Percentiles rank a stretch among this genome's conserved stretches.
Conservation (phyloP, 306 rosid species). For the Comarum palustre region DNA sequence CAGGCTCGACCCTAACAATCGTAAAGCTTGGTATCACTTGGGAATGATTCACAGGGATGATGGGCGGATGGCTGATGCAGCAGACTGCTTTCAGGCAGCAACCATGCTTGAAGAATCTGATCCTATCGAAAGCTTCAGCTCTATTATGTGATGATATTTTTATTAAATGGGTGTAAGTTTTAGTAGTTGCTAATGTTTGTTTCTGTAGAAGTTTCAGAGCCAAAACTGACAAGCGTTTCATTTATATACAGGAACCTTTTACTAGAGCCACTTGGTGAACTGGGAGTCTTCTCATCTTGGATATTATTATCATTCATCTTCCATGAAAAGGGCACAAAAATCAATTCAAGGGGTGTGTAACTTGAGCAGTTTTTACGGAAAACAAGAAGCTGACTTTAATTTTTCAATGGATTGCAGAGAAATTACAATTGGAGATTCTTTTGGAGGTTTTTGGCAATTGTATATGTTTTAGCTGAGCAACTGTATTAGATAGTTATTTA, state of each 20-base stretch:
- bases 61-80: slow-evolving; percentile 69
- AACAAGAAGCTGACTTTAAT: slow-evolving; percentile 23
- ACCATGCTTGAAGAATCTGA: slow-evolving; percentile 88
- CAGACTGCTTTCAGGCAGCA: slow-evolving; percentile 94
- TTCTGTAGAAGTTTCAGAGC: not conserved
- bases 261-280: slow-evolving; percentile 5
- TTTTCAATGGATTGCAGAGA: slow-evolving; percentile 30
- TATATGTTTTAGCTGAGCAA: slow-evolving; percentile 28
- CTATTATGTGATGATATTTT: slow-evolving; percentile 36
- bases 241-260: slow-evolving; percentile 5
- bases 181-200: not conserved
- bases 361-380: slow-evolving; percentile 12
- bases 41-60: slow-evolving; percentile 74
- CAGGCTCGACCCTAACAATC: slow-evolving; percentile 75
- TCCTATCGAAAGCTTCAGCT: slow-evolving; percentile 77
- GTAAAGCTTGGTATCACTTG: slow-evolving; percentile 75
- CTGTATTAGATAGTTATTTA: not conserved
- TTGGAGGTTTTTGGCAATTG: slow-evolving; percentile 25
- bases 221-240: not conserved
- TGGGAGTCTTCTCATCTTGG: not conserved
- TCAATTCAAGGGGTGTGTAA: slow-evolving; percentile 20
- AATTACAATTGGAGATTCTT: not conserved
- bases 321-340: slow-evolving; percentile 26
- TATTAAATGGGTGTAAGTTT: not conserved
- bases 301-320: not conserved